Base-by-base conservation (phyloP, 2,329 filamentous ascomycete species). In the Cladosporium sphaerospermum region DNA sequence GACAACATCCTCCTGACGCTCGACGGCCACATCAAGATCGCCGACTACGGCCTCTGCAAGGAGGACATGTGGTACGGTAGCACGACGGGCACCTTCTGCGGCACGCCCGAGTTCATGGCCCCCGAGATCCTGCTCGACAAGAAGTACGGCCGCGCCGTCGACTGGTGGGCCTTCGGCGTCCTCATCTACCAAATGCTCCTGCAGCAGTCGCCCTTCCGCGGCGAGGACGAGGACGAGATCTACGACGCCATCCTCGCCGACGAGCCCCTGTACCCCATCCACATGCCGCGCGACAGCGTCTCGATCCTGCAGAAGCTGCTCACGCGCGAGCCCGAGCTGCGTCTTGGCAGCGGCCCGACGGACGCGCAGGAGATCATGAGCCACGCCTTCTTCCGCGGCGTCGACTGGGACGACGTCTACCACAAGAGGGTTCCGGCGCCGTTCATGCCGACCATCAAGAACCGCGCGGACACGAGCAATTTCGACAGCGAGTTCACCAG, bases 11-110 rank as follows among this genome's bases (percentile, higher is more conserved):
- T 99, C 44, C 77, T 99, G 65, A 95, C 90, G 1, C 78, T 96
- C 43, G 93, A 99, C 67, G 93, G 93, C 23, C 93, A 99, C 70
- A 95, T 99, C 77, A 97, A 97, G 79, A 90, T 99, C 77, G 93
- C 82, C 50, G 93, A 99, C 79, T 99, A 96, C 69, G 93, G 93
- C 82, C 82, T 99, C 45, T 99, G 95, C 77, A 99, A 99, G 73
- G 93, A 99, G 69, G 91, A 99, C 64, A 99, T 99, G 93, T 99
- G 92, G 91, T 99, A 95, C 68, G 90, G 90, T 41, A 92, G 88
- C 53, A 96, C 88, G 2, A 99, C 93, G 0, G 92, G 91, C 73
- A 99, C 93, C 7, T 99, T 99, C 77, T 99, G 93, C 69, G 93
- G 93, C 71, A 99, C 93, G n/a, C 93, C 93, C 13, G 93, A 99